phyloP scores from a whole-genome alignment of 2,329 filamentous ascomycete genomes.

The Arthrobotrys megalospora region DNA sequence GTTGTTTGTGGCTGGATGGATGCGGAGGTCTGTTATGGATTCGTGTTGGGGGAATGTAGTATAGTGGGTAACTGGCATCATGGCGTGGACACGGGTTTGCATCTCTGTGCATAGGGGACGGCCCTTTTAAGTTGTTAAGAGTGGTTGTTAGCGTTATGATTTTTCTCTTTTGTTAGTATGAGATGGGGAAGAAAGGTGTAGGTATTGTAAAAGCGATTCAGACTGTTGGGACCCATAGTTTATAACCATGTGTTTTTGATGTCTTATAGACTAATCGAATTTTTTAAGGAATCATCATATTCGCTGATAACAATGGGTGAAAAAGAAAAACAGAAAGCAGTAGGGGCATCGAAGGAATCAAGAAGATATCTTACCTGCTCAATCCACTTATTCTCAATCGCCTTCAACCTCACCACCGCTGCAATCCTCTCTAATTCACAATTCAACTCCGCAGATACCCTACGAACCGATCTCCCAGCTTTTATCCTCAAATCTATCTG shows the following conservation, averaged over 20 bases:
- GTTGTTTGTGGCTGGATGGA: constrained; percentile 62
- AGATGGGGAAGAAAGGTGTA: constrained; percentile 20
- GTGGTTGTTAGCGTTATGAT: background rate
- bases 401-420: constrained; percentile 86
- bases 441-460: constrained; percentile 81
- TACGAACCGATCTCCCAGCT: constrained; percentile 79
- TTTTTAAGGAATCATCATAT: constrained; percentile 64
- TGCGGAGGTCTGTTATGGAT: constrained; percentile 69
- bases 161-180: background rate
- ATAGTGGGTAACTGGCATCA: constrained; percentile 62
- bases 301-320: constrained; percentile 17
- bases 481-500: constrained; percentile 80
- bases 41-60: constrained; percentile 57
- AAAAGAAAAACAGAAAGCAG: constrained; percentile 51
- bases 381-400: constrained; percentile 84
- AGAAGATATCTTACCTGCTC: constrained; percentile 76
- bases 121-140: constrained; percentile 23
- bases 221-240: constrained; percentile 62
- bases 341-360: background rate
- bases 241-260: constrained; percentile 63
- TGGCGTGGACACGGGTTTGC: constrained; percentile 63
- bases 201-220: constrained; percentile 31
- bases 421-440: constrained; percentile 88
- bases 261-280: constrained; percentile 65
- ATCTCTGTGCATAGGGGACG: constrained; percentile 56